Percentiles rank a stretch among this genome's conserved stretches.
Evolutionary conservation across 306 rosid genomes (phyloP).

Genomic region (Cicer arietinum): DNA sequence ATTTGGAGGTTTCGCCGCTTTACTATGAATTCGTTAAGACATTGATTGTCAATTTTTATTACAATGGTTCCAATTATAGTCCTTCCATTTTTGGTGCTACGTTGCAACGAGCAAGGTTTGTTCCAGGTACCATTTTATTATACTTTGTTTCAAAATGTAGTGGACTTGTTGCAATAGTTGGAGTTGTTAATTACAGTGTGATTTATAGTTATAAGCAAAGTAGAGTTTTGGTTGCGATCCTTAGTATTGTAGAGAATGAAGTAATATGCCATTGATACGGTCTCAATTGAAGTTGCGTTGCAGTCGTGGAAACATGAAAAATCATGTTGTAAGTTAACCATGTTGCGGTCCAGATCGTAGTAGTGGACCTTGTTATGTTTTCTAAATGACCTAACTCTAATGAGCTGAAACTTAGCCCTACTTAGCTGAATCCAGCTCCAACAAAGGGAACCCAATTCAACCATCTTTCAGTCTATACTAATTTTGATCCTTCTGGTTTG

Average conservation of each 20-base stretch:
- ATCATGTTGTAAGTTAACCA: not conserved
- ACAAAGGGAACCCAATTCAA: not conserved
- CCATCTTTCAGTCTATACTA: not conserved
- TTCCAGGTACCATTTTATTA: constrained; percentile 80
- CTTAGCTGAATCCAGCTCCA: constrained; percentile 4
- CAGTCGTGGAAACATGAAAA: not conserved
- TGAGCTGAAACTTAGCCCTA: not conserved
- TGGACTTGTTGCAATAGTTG: not conserved
- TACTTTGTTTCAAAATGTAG: not conserved
- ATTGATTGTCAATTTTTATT: constrained; percentile 77
- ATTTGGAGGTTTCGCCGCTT: constrained; percentile 85
- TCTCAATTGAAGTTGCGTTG: not conserved
- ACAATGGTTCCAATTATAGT: constrained; percentile 71
- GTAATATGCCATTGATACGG: not conserved
- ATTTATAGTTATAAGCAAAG: not conserved
- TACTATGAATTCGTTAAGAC: constrained; percentile 74
- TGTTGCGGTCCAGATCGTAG: not conserved
- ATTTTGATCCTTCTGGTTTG: not conserved
- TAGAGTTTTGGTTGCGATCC: not conserved
- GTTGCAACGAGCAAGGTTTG: constrained; percentile 95
- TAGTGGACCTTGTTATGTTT: not conserved
- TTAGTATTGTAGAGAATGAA: not conserved
- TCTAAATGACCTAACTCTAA: not conserved
- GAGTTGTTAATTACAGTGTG: not conserved
- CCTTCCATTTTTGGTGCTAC: constrained; percentile 86